Conservation (phyloP, 768 basidiomycete genomes). For the Plicaturopsis crispa region DNA sequence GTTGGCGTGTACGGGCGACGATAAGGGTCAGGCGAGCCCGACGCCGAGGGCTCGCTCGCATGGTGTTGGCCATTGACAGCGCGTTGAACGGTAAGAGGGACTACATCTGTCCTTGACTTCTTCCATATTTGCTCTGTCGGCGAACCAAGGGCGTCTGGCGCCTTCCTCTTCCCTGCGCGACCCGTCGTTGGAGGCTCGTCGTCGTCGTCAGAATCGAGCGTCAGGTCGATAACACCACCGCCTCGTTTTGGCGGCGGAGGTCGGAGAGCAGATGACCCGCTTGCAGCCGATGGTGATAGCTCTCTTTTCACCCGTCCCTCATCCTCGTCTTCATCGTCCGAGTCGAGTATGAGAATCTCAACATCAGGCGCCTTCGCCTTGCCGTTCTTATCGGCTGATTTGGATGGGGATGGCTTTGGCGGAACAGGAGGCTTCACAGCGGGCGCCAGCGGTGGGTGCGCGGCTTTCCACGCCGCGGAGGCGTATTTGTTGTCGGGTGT, state of each 20-base stretch:
- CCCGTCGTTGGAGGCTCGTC: conserved; percentile 23
- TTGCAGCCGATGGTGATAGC: conserved; percentile 58
- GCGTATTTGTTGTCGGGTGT: conserved; percentile 82
- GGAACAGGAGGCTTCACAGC: conserved; percentile 20
- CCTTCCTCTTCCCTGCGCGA: conserved; percentile 53
- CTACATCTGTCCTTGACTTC: conserved; percentile 38
- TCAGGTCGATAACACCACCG: conserved; percentile 75
- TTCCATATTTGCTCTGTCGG: conserved; percentile 72
- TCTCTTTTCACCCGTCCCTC: conserved; percentile 72
- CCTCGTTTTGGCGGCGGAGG: conserved; percentile 23
- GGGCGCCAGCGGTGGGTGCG: conserved; percentile 31
- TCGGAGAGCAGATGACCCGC: conserved; percentile 32
- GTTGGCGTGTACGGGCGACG: too few relatives aligned
- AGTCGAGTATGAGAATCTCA: conserved; percentile 63
- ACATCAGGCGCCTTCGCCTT: conserved; percentile 39
- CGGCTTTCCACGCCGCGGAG: conserved; percentile 61
- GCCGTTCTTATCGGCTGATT: conserved; percentile 13
- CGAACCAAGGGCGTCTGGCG: conserved; percentile 41
- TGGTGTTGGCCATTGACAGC: not conserved
- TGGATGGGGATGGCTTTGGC: conserved; percentile 18
- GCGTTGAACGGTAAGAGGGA: conserved; percentile 2
- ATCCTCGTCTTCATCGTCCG: conserved; percentile 69
- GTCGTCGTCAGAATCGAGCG: conserved; percentile 75
- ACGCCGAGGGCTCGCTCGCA: too few relatives aligned
- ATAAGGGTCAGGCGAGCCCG: too few relatives aligned